Percentiles rank a stretch among this genome's conserved stretches.
Evolutionary conservation across 129 eudicot genomes (phyloP).

Genomic region (Gnaphalium uliginosum): DNA sequence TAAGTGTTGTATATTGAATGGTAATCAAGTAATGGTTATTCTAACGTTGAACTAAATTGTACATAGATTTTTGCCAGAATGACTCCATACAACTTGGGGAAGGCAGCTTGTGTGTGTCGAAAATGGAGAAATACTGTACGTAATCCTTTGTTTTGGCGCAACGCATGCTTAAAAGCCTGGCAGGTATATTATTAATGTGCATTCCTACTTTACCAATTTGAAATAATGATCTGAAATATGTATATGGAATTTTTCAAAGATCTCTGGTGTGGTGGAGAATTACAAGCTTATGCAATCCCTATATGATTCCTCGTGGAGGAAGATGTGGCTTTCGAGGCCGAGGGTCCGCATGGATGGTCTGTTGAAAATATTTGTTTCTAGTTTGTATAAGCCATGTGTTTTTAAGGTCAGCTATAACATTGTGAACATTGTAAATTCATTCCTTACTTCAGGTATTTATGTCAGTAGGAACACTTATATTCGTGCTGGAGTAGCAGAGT

Average conservation of each 20-base stretch:
- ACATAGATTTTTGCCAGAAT: constrained; percentile 79
- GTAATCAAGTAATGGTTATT: not conserved
- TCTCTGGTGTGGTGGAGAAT: constrained; percentile 71
- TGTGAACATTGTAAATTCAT: constrained; percentile 2
- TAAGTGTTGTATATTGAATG: not conserved
- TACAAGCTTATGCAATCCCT: constrained; percentile 73
- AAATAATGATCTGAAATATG: constrained; percentile 11
- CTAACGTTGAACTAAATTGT: constrained; percentile 2
- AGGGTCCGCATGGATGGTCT: constrained; percentile 92
- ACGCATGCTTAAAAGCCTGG: constrained; percentile 95
- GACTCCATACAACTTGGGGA: constrained; percentile 84
- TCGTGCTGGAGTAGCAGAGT: constrained; percentile 93
- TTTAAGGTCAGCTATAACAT: not conserved
- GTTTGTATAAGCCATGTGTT: constrained; percentile 12
- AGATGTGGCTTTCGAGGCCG: constrained; percentile 96
- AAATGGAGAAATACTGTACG: constrained; percentile 93
- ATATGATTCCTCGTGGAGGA: constrained; percentile 97
- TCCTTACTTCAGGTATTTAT: constrained; percentile 59
- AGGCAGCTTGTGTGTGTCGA: constrained; percentile 94
- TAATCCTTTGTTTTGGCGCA: constrained; percentile 93
- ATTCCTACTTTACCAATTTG: constrained; percentile 3
- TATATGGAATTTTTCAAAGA: constrained; percentile 36
- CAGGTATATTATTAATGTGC: constrained; percentile 49
- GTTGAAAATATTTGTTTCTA: constrained; percentile 11
- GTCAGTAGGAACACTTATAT: constrained; percentile 95